Percentiles rank a stretch among this genome's conserved stretches.
Evolutionary conservation across 768 basidiomycete species (phyloP).

Genomic region (Tulasnella sp.): DNA sequence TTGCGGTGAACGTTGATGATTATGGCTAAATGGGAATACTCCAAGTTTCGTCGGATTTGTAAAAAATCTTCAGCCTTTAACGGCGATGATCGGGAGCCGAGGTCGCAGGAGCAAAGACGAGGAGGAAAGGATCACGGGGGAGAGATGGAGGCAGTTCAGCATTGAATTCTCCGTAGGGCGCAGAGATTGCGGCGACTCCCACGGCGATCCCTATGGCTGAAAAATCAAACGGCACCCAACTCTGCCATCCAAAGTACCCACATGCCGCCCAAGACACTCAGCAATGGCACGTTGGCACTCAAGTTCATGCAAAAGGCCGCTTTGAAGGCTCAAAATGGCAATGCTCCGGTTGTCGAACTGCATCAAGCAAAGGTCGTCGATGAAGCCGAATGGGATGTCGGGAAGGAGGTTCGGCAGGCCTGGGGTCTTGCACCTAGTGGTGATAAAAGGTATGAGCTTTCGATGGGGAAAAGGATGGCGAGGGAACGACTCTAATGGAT

Average conservation of each 20-base stretch:
- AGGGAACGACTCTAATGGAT: not conserved
- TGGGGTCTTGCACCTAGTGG: constrained; percentile 15
- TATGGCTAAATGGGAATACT: not conserved
- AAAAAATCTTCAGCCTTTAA: not conserved
- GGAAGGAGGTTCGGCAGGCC: constrained; percentile 17
- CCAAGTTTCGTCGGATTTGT: not conserved
- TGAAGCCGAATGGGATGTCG: constrained; percentile 36
- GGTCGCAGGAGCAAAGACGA: not conserved
- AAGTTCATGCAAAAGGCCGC: constrained; percentile 36
- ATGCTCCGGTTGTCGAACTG: constrained; percentile 5
- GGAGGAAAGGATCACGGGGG: not conserved
- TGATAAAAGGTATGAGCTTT: not conserved
- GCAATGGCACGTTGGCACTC: constrained; percentile 34
- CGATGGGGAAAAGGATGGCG: not conserved
- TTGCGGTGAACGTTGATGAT: constrained; percentile 14
- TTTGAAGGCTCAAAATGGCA: not conserved
- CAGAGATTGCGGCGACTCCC: constrained; percentile 13
- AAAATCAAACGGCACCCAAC: constrained; percentile 7
- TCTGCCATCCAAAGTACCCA: not conserved
- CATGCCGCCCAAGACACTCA: constrained; percentile 25
- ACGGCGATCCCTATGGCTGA: not conserved
- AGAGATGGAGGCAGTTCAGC: not conserved
- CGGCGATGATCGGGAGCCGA: not conserved
- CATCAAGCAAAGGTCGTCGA: constrained; percentile 32
- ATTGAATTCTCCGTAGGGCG: not conserved